Percentiles rank a stretch among this genome's conserved stretches.
Evolutionary conservation across 352 stramenopile genomes (phyloP).

Genomic region (Thraustotheca clavata): DNA sequence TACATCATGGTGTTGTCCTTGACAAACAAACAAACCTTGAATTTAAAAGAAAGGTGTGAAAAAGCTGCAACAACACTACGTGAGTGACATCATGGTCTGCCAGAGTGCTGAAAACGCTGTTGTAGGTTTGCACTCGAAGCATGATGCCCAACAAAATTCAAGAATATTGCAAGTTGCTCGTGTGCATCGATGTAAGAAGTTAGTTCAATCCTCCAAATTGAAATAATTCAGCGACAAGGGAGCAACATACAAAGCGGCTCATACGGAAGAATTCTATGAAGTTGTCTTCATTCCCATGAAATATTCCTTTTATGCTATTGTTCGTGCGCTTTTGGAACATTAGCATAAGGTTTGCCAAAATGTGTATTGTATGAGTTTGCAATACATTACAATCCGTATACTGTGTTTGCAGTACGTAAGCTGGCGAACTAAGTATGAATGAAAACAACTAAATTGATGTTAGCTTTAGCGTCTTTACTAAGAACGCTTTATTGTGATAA

Average conservation of each 20-base stretch:
- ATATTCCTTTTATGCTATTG: too few relatives aligned
- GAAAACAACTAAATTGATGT: not conserved
- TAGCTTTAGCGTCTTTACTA: not conserved
- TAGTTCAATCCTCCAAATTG: not conserved
- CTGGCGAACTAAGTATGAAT: not conserved
- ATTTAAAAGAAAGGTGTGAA: slow-evolving; percentile 9
- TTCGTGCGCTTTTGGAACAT: too few relatives aligned
- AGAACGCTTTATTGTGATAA: slow-evolving; percentile 8
- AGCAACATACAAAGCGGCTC: not conserved
- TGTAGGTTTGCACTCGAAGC: not conserved
- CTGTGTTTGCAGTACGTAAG: too few relatives aligned
- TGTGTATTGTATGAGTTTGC: too few relatives aligned
- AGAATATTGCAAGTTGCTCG: not conserved
- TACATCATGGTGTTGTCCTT: slow-evolving; percentile 3
- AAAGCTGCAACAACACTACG: not conserved
- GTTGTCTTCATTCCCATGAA: not conserved
- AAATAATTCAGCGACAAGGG: not conserved
- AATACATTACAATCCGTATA: too few relatives aligned
- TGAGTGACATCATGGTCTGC: not conserved
- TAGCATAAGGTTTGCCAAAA: too few relatives aligned
- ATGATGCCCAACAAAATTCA: slow-evolving; percentile 4
- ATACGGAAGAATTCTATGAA: slow-evolving; percentile 11
- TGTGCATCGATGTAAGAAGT: not conserved
- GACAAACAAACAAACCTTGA: not conserved
- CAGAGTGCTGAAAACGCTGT: slow-evolving; percentile 10